Evolutionary conservation across 768 basidiomycete species (phyloP), one percentile per base, ranked within the genome.

Genomic region (Rhizopogon vinicolor): DNA sequence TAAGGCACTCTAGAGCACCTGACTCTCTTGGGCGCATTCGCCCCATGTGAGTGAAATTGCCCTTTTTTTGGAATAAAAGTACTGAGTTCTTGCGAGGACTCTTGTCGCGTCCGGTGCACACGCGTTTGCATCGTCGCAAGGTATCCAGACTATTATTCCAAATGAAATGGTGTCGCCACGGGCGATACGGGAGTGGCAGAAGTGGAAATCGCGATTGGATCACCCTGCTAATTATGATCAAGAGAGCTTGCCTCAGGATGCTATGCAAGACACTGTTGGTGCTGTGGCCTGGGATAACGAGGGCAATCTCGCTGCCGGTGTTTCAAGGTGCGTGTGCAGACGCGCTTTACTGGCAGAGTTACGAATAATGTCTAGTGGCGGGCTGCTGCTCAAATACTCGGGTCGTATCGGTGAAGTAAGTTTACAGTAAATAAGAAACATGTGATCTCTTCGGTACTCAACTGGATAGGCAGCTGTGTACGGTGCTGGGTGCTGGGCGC

Each of bases 401-500:
- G 91, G 91, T 12, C 75, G 91, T 45, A 67, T 91, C 3, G 91
- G 91, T 29, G 89, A 92, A 75, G 89, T 89, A 41, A 59, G 62
- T 50, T 13, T 31, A 33, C 37, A 33, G 31, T 39, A 10, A 33
- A 9, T 46, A 22, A 19, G 39, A 25, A 19, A 14, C 40, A 31
- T 14, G 8, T 6, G 9, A 16, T 33, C 16, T 29, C 16, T 54
- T 39, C 46, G 19, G 5, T 33, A 41, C 58, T 56, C 45, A 50
- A 33, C 13, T 54, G 22, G 46, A 31, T 56, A 88, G 87, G 89
- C 89, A 3, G 85, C 86, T 1, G 62, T 82, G 5, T 89, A 78
- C 59, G 89, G 89, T 16, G 82, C 89, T 10, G 89, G 89, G 39
- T 91, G 89, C 56, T 91, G 87, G 87, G 86, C 86, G 1, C 73